Evolutionary conservation across 345 rosid species (phyloP), one percentile per base, ranked within the genome.

Genomic region (Pelargonium nanum): DNA sequence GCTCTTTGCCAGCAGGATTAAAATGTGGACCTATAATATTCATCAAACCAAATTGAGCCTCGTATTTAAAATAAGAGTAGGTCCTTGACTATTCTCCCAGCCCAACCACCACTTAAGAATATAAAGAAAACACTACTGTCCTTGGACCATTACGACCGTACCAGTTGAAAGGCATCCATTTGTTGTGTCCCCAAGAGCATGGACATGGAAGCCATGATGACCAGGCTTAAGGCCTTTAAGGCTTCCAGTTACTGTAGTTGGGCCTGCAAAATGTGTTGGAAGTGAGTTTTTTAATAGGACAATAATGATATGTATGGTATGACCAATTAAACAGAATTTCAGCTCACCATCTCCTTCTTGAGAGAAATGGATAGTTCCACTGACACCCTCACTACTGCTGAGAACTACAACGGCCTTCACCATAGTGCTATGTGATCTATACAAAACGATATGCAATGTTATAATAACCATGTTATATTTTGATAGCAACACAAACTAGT

Each of bases 101-200:
- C 26, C 53, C 4, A 24, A 26, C 44, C 25, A 23, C 20, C 10
- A 48, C 6, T 13, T 24, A 53, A 59, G 55, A 23, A 28, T 20
- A 10, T 16, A 9, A 22, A 25, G 30, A 15, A 34, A 9, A 19
- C n/a, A n/a, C n/a, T n/a, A n/a, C n/a, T n/a, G n/a, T n/a, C n/a
- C n/a, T n/a, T n/a, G n/a, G n/a, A n/a, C n/a, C n/a, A n/a, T n/a
- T n/a, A n/a, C n/a, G 26, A 12, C 40, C 26, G 62, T 85, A 91
- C 96, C 96, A 48, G 96, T 91, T 59, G 97, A 91, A 89, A 91
- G 83, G 95, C 96, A 91, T 51, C 97, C 97, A 59, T 88, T 88
- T 20, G 96, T 88, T 22, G 96, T 88, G 73, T 91, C 97, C 56
- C 97, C 96, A 57, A 91, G 85, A 56, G 96, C 84, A 68, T 91